Evolutionary conservation across 2,329 filamentous ascomycete species (phyloP).

Genomic region (Cercospora sesami): DNA sequence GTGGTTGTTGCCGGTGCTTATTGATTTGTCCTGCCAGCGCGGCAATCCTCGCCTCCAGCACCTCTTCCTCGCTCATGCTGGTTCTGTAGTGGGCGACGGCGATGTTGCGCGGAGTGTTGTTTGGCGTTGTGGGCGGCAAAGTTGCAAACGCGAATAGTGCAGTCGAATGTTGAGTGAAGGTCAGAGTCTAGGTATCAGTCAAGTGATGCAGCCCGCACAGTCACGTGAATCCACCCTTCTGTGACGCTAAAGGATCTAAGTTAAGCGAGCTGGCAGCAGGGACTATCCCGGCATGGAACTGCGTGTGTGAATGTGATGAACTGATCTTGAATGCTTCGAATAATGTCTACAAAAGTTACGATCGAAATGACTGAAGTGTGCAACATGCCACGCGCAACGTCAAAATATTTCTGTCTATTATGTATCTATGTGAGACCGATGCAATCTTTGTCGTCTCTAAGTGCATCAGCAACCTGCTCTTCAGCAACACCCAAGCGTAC

Average conservation of each 20-base stretch:
- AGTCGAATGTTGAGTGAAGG: not conserved
- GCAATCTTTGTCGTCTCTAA: slow-evolving; percentile 84
- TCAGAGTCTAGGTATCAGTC: not conserved
- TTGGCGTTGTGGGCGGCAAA: not conserved
- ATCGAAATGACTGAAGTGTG: not conserved
- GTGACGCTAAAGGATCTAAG: not conserved
- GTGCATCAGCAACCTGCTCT: slow-evolving; percentile 84
- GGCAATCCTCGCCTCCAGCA: slow-evolving; percentile 36
- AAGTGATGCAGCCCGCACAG: not conserved
- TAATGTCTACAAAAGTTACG: not conserved
- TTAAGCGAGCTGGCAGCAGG: not conserved
- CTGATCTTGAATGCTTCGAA: not conserved
- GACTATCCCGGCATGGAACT: not conserved
- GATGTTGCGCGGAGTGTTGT: not conserved
- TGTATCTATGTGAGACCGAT: slow-evolving; percentile 65
- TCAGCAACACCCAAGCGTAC: slow-evolving; percentile 82
- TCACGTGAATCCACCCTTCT: not conserved
- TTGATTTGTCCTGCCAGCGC: slow-evolving; percentile 37
- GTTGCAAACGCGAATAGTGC: not conserved
- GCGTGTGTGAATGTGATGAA: not conserved
- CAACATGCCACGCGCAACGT: not conserved
- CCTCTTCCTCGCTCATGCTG: slow-evolving; percentile 36
- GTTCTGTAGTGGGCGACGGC: not conserved
- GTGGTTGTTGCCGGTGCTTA: slow-evolving; percentile 33
- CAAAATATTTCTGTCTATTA: not conserved